Evolutionary conservation across 257 asterid species (phyloP).

Genomic region (Eucommia ulmoides): DNA sequence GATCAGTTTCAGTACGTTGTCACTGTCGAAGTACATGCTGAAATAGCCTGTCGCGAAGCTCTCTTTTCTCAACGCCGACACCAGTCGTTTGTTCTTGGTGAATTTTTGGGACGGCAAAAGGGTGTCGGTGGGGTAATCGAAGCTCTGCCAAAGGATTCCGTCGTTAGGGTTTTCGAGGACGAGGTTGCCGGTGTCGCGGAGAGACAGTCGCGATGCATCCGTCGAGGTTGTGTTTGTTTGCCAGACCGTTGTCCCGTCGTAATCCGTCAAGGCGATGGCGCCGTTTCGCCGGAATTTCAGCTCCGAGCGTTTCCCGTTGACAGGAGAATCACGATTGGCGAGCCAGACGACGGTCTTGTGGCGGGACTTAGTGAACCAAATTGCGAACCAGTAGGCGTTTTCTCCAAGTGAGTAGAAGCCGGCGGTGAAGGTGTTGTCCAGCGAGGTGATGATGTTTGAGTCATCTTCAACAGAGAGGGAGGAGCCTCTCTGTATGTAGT

Average conservation of each 20-base stretch:
- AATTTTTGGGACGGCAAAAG: slow-evolving; percentile 47
- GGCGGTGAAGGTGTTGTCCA: slow-evolving; percentile 39
- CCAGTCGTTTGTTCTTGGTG: slow-evolving; percentile 38
- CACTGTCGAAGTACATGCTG: slow-evolving; percentile 43
- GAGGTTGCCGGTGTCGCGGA: slow-evolving; percentile 45
- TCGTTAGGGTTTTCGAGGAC: slow-evolving; percentile 25
- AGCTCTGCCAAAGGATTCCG: slow-evolving; percentile 48
- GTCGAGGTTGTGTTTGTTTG: slow-evolving; percentile 28
- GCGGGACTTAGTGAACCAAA: slow-evolving; percentile 57
- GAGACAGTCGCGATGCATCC: slow-evolving; percentile 24
- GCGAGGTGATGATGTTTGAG: slow-evolving; percentile 31
- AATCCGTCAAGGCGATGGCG: slow-evolving; percentile 31
- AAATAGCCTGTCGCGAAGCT: slow-evolving; percentile 42
- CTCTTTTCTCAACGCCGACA: slow-evolving; percentile 29
- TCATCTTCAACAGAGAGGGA: slow-evolving; percentile 35
- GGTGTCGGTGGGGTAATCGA: slow-evolving; percentile 51
- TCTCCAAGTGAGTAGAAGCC: slow-evolving; percentile 39
- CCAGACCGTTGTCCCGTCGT: slow-evolving; percentile 33
- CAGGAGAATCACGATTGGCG: slow-evolving; percentile 53
- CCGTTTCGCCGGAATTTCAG: slow-evolving; percentile 25
- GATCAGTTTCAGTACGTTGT: slow-evolving; percentile 43
- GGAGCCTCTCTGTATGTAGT: slow-evolving; percentile 18
- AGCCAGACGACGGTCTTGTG: slow-evolving; percentile 54
- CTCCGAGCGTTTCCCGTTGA: slow-evolving; percentile 34
- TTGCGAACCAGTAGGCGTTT: slow-evolving; percentile 54